Conservation (phyloP, 345 rosid genomes). For the Schrenkiella parvula region DNA sequence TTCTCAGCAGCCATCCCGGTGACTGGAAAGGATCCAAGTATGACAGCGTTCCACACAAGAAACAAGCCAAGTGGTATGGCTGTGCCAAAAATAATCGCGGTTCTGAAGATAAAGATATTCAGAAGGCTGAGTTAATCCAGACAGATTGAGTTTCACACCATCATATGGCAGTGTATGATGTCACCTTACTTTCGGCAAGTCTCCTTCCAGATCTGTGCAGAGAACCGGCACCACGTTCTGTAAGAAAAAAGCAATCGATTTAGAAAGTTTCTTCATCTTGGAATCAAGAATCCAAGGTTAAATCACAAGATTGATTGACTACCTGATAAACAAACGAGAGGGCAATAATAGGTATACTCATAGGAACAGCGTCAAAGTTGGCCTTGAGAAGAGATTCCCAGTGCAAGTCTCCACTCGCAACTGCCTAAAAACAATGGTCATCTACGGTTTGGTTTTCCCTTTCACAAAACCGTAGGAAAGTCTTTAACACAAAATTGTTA, state of each 20-base stretch:
- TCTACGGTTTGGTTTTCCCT: not conserved
- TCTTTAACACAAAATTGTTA: constrained; percentile 25
- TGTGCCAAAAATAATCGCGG: constrained; percentile 79
- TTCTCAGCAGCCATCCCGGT: constrained; percentile 36
- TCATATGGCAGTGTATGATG: constrained; percentile 6
- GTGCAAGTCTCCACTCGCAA: constrained; percentile 68
- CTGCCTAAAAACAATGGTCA: constrained; percentile 49
- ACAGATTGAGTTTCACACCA: not conserved
- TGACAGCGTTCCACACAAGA: constrained; percentile 86
- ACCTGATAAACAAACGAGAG: constrained; percentile 96
- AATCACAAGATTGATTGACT: constrained; percentile 1
- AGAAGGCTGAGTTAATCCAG: not conserved
- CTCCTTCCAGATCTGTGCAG: constrained; percentile 93
- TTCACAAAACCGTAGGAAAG: not conserved
- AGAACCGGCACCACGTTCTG: constrained; percentile 96
- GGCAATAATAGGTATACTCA: constrained; percentile 95
- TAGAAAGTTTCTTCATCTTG: constrained; percentile 6
- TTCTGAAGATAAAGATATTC: constrained; percentile 45
- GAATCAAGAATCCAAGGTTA: not conserved
- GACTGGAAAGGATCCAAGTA: constrained; percentile 64
- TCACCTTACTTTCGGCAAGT: constrained; percentile 94
- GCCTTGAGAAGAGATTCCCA: constrained; percentile 79
- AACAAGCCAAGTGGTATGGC: constrained; percentile 82
- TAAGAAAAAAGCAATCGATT: constrained; percentile 17
- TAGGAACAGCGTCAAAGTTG: constrained; percentile 87